These are phyloP conservation scores for Aspergillus pseudoterreus DNA, from an alignment of 2,329 filamentous ascomycete genomes.

Conservation along the genomic window DNA sequence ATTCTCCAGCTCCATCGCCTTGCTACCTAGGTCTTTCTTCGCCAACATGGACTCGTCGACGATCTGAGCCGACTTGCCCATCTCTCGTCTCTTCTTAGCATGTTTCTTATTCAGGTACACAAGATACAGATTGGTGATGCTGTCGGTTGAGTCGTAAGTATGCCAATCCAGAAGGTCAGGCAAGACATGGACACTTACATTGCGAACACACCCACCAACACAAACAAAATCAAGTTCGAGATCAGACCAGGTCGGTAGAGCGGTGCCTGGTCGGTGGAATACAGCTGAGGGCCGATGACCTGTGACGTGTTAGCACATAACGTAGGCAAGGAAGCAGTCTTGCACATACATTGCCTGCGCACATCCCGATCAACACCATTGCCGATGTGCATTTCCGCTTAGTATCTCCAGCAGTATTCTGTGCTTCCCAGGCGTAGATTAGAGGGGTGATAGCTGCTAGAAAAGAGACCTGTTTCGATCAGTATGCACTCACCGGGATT, in stretches of 20 bases:
- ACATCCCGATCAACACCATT: slow-evolving; percentile 35
- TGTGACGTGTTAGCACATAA: background rate
- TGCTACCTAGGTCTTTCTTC: slow-evolving; percentile 13
- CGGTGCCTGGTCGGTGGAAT: slow-evolving; percentile 31
- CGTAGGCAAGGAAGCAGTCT: accelerated
- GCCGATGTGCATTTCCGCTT: slow-evolving; percentile 36
- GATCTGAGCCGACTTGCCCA: slow-evolving; percentile 27
- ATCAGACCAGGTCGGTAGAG: slow-evolving; percentile 33
- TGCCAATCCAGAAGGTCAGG: background rate
- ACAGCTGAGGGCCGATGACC: slow-evolving; percentile 33
- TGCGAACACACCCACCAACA: slow-evolving; percentile 25
- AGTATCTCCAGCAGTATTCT: slow-evolving; percentile 36
- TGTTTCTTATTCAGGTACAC: slow-evolving; percentile 29
- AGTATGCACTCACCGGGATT: accelerated
- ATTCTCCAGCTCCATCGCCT: slow-evolving; percentile 7
- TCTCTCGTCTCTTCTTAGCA: slow-evolving; percentile 23
- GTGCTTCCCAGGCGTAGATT: slow-evolving; percentile 35
- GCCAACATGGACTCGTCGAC: slow-evolving; percentile 34
- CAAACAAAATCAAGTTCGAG: slow-evolving; percentile 32
- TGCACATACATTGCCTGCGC: slow-evolving; percentile 28
- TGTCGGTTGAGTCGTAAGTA: background rate
- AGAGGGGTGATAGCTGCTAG: slow-evolving; percentile 34
- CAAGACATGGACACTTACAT: slow-evolving; percentile 13
- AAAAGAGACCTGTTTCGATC: slow-evolving; percentile 20
- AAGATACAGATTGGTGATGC: slow-evolving; percentile 29